Base-by-base conservation (phyloP, 1,139 yeast species). In the Lodderomyces theae region DNA sequence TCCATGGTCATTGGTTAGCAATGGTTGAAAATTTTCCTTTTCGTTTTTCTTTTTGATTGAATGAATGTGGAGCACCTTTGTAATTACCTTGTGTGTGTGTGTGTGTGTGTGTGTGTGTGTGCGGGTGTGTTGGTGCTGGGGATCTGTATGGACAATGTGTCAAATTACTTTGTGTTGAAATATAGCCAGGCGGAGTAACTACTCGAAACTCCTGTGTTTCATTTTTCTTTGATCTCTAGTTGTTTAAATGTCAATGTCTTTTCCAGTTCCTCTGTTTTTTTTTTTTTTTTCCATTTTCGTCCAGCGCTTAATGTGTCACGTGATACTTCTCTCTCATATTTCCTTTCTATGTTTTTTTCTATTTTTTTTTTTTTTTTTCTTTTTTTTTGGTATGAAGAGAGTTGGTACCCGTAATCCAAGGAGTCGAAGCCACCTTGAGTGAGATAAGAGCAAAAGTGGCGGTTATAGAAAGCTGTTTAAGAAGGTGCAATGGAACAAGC, bases 1-100 rank as follows among this genome's bases (percentile, higher is more conserved):
- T 85, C 92, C 54, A 77, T 74, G 10, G 31, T 13, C 31, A 28
- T 28, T 28, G 18, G 6, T 15, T 15, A 28, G 11, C 15, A 11
- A 25, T 10, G 15, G n/a, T 6, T 6, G 10, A 23, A 23, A 24
- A 24, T 24, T 24, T 24, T 24, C 11, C 12, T 24, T 5, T 19
- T 5, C 7, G 22, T 19, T 19, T 19, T 19, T 19, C 5, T 19
- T 5, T n/a, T n/a, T n/a, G n/a, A n/a, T 21, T 8, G 10, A 23
- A 23, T 23, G 29, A 25, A n/a, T n/a, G 29, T 25, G 29, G 12
- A 10, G 9, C 23, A n/a, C n/a, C n/a, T n/a, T n/a, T n/a, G n/a
- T n/a, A n/a, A n/a, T n/a, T n/a, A n/a, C n/a, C n/a, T n/a, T n/a
- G n/a, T n/a, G n/a, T n/a, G n/a, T 21, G 23, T 21, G 23, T 21